phyloP scores from a whole-genome alignment of 257 asterid genomes.

The Vinca minor region DNA sequence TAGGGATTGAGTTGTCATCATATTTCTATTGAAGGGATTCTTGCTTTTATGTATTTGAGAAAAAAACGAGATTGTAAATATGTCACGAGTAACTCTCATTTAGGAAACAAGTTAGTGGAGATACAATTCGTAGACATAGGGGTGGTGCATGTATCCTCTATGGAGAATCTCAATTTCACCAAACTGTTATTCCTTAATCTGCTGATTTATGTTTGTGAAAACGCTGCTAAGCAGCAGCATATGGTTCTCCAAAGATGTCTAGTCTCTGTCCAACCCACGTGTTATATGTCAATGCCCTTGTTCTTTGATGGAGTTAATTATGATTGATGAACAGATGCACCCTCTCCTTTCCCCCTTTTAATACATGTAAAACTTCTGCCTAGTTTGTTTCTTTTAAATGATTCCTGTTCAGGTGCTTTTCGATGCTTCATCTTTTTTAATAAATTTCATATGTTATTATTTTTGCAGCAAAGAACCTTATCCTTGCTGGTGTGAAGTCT shows the following conservation, averaged over 20 bases:
- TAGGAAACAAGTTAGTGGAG: not conserved
- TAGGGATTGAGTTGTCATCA: not conserved
- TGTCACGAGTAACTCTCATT: not conserved
- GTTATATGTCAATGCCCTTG: not conserved
- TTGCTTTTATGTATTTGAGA: not conserved
- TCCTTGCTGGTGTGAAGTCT: constrained; percentile 94
- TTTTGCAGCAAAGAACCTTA: constrained; percentile 78
- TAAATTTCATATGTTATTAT: not conserved
- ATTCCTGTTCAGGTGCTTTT: not conserved
- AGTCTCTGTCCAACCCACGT: too few species aligned
- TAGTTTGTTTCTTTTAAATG: not conserved
- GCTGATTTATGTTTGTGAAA: not conserved
- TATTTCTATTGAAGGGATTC: not conserved
- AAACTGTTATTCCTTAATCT: not conserved
- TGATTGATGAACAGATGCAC: not conserved
- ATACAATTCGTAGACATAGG: not conserved
- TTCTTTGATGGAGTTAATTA: not conserved
- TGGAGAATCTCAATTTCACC: not conserved
- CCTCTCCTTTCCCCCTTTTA: not conserved
- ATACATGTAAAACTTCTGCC: not conserved
- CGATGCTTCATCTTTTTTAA: not conserved
- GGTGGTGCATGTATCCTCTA: not conserved
- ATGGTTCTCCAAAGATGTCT: not conserved
- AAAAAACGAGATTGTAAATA: not conserved
- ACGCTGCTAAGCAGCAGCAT: not conserved